Evolutionary conservation across 495 filamentous ascomycete genomes (phyloP).

Genomic region (Talaromyces liani): DNA sequence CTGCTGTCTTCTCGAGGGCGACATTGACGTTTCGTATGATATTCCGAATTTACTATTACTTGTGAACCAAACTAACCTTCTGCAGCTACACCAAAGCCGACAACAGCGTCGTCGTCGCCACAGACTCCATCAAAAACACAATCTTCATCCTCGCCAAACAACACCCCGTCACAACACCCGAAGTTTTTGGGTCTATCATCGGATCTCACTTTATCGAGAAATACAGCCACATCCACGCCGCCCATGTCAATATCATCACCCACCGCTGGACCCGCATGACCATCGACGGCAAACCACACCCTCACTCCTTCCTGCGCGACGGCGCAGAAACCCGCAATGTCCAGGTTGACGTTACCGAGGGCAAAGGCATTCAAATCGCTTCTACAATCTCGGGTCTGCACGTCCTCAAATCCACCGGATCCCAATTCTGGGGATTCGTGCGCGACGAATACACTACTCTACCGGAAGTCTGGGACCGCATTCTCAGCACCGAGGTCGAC

Average conservation of each 20-base stretch:
- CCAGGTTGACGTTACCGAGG: slow-evolving; percentile 42
- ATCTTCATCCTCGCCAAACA: slow-evolving; percentile 92
- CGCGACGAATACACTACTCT: slow-evolving; percentile 90
- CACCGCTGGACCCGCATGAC: slow-evolving; percentile 90
- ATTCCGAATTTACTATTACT: not conserved
- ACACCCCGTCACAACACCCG: slow-evolving; percentile 85
- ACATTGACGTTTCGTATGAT: slow-evolving; percentile 78
- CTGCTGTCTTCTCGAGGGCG: slow-evolving; percentile 79
- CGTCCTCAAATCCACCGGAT: slow-evolving; percentile 96
- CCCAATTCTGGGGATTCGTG: slow-evolving; percentile 90
- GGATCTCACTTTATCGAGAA: slow-evolving; percentile 80
- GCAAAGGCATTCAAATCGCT: slow-evolving; percentile 61
- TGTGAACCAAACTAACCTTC: not conserved
- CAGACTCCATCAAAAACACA: slow-evolving; percentile 97
- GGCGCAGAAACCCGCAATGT: slow-evolving; percentile 70
- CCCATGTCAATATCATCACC: slow-evolving; percentile 71
- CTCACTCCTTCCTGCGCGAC: slow-evolving; percentile 93
- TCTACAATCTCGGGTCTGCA: slow-evolving; percentile 68
- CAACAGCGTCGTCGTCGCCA: slow-evolving; percentile 92
- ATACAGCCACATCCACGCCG: slow-evolving; percentile 79
- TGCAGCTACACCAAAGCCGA: slow-evolving; percentile 83
- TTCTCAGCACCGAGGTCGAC: slow-evolving; percentile 88
- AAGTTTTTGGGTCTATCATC: slow-evolving; percentile 80
- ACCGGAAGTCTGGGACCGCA: slow-evolving; percentile 85
- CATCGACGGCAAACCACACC: slow-evolving; percentile 83